Conservation (phyloP, 306 rosid species). For the Citrullus amarus region DNA sequence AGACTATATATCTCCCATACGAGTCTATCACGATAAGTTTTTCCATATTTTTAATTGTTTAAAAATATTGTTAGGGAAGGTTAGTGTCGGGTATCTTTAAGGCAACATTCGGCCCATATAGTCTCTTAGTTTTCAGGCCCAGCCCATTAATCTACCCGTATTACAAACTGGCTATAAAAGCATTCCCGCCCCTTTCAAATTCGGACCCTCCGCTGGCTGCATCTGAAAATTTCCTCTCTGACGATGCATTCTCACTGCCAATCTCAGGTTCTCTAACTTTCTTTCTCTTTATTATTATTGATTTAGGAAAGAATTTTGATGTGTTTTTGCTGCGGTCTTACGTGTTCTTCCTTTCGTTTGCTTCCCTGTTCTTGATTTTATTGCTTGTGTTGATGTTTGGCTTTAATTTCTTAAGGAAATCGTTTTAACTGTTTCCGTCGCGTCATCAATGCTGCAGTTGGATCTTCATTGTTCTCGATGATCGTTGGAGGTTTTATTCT, state of each 20-base stretch:
- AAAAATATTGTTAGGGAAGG: too few species aligned
- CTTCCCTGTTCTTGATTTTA: background rate
- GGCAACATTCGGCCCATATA: background rate
- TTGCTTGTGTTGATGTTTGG: background rate
- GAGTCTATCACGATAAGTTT: too few species aligned
- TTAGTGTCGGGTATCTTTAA: too few species aligned
- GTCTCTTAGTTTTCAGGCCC: background rate
- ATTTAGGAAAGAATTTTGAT: background rate
- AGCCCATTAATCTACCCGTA: background rate
- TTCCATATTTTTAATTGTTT: too few species aligned
- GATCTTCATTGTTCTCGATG: background rate
- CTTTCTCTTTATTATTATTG: background rate
- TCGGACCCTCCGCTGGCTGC: background rate
- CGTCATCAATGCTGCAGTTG: background rate
- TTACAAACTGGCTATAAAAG: background rate
- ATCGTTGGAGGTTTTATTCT: background rate
- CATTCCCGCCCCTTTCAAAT: constrained; percentile 3
- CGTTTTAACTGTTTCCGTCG: background rate
- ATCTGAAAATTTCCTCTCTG: background rate
- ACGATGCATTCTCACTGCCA: background rate
- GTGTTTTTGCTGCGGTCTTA: background rate
- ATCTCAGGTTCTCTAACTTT: background rate
- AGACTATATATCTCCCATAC: too few species aligned
- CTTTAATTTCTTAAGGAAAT: background rate
- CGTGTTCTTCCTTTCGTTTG: background rate